Percentiles rank a stretch among this genome's conserved stretches.
phyloP scores from a whole-genome alignment of 2,329 filamentous ascomycete genomes.

The Corniculantispora saksenae region DNA sequence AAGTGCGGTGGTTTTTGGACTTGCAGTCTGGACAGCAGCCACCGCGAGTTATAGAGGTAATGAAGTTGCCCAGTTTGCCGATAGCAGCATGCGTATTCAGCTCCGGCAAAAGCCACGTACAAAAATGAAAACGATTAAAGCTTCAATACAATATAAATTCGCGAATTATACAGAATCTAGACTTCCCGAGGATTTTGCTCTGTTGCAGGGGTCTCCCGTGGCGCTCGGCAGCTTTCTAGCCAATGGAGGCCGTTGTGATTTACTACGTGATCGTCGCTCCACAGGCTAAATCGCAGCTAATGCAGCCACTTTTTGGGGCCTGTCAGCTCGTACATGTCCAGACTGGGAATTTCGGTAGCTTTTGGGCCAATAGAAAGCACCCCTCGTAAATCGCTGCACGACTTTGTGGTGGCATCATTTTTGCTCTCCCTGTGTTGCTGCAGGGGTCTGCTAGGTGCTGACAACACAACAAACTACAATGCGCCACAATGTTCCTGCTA shows the following conservation, averaged over 20 bases:
- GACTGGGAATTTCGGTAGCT: background rate
- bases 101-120: background rate
- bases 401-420: background rate
- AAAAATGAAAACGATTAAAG: background rate
- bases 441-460: background rate
- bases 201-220: background rate
- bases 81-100: background rate
- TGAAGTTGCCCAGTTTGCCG: background rate
- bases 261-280: background rate
- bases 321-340: background rate
- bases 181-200: background rate
- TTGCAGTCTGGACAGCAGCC: background rate
- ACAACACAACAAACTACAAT: background rate
- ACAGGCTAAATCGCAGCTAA: conserved; percentile 8
- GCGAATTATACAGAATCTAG: background rate
- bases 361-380: background rate
- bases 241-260: background rate
- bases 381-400: background rate
- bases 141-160: background rate
- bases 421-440: background rate
- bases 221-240: background rate
- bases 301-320: conserved; percentile 3
- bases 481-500: background rate
- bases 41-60: background rate
- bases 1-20: too few relatives aligned